Base-by-base conservation (phyloP, 2,329 filamentous ascomycete genomes). In the Epichloe scottii region DNA sequence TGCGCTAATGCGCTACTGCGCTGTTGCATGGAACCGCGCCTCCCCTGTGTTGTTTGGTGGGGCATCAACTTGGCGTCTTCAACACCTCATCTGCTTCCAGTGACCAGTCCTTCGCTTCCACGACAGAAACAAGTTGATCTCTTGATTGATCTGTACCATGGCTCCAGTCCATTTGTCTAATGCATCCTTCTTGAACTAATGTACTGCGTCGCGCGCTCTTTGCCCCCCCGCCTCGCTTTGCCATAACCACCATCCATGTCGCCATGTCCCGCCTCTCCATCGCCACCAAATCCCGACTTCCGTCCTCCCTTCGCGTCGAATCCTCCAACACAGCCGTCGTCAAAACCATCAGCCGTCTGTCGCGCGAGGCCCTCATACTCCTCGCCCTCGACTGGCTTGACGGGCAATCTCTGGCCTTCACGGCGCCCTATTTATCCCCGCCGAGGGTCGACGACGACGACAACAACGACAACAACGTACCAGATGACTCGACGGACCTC, bases 301-400 rank as follows among this genome's bases (percentile, higher is more conserved):
- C 84, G n/a, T 83, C 86, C 48, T 76, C 79, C 30, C 74, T 89
- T 56, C 82, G 82, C 58, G 76, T 91, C 60, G 77, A 82, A 52
- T 72, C 84, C 8, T 72, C 77, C 53, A 85, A 84, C 61, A 71
- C 78, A 44, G 73, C 81, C 33, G 77, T 89, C 46, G 65, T 77
- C 56, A 88, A 85, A 64, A 74, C 78, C 40, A 74, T 95, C 46
- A 76, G 73, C 54, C 83, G 82, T 50, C 75, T 94, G 17, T 85
- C 87, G 2, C 82, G 88, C 48, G 71, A 82, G 45, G 81, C 85
- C 0, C 76, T 95, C 21, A 69, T 93, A 26, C 78, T 81, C 0
- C 75, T 95, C 8, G 85, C 78, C 0, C 74, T 89, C 21, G 77
- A 85, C 68, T 95, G 89, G 89, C 79, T 94, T 3, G 79, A 84